Base-by-base conservation (phyloP, 306 rosid genomes). In the Amphicarpaea edgeworthii region DNA sequence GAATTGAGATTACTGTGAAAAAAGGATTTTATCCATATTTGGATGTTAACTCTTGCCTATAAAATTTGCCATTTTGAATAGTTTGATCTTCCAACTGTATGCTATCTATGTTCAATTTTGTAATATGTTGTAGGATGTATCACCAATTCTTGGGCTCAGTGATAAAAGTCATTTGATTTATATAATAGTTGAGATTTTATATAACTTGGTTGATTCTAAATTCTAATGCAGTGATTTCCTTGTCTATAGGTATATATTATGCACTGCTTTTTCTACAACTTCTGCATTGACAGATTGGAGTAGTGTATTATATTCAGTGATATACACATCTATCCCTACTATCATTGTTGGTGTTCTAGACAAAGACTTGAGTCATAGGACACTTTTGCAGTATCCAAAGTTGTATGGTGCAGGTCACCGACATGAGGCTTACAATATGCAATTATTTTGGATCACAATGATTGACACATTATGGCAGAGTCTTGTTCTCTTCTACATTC, bases 271-370 rank as follows among this genome's bases (percentile, higher is more conserved):
- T 83, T 88, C 91, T 68, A 84, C 93, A 68, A 93, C 97, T 65
- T 88, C 97, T 41, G 96, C 97, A 16, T 79, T 93, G 68, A 93
- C 97, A 11, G 97, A 93, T 69, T 93, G 91, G 92, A 93, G 97
- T 74, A 90, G 97, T 76, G 97, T 93, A 58, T 80, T 90, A 30
- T 93, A 93, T 75, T 93, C 97, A 14, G 90, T 93, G 40, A 82
- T 93, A 34, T 93, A 93, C 82, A 93, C 97, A 37, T 93, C 97
- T 6, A 55, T 93, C 58, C 97, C 97, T 6, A 93, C 97, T 14
- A 80, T 93, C 53, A 46, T 93, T 78, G 87, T 93, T 73, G 97
- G 97, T 68, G 60, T 90, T 68, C 74, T 90, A 78, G 93, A 93
- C 90, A 87, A 90, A 87, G 88, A 87, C 84, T 78, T 93, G 62